A percentile compares a stretch with the other conserved stretches of the same genome.
Evolutionary conservation across 176 grass and related monocot genomes (phyloP).

Genomic region (Carex kokanica): DNA sequence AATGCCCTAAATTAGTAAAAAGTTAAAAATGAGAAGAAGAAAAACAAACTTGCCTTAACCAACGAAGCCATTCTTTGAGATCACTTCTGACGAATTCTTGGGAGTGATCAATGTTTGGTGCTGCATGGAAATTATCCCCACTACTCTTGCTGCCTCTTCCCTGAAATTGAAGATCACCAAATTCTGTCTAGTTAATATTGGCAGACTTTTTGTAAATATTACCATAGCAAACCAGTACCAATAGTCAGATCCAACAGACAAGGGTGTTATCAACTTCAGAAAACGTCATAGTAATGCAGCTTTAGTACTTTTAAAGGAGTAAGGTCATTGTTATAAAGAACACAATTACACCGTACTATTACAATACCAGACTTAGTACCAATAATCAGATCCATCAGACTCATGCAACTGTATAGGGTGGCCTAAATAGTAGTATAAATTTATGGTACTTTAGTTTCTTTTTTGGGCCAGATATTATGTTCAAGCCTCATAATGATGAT

Average conservation of each 20-base stretch:
- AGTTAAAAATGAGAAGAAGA: not conserved
- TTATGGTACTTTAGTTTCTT: too few species aligned
- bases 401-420: not conserved
- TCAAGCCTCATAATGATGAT: not conserved
- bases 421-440: not conserved
- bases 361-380: not conserved
- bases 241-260: not conserved
- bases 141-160: conserved; percentile 97
- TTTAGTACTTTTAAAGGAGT: too few species aligned
- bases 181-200: not conserved
- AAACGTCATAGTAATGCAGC: too few species aligned
- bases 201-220: not conserved
- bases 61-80: conserved; percentile 88
- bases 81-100: conserved; percentile 97
- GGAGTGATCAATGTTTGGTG: conserved; percentile 98
- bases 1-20: not conserved
- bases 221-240: not conserved
- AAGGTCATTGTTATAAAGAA: too few species aligned
- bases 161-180: conserved; percentile 34
- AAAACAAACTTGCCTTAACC: conserved; percentile 54
- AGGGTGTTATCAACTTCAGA: too few species aligned
- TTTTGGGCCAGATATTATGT: not conserved
- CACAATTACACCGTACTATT: not conserved
- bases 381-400: not conserved
- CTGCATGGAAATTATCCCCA: conserved; percentile 96